Evolutionary conservation across 768 basidiomycete genomes (phyloP), one percentile per base, ranked within the genome.

Genomic region (Scleroderma bovista): DNA sequence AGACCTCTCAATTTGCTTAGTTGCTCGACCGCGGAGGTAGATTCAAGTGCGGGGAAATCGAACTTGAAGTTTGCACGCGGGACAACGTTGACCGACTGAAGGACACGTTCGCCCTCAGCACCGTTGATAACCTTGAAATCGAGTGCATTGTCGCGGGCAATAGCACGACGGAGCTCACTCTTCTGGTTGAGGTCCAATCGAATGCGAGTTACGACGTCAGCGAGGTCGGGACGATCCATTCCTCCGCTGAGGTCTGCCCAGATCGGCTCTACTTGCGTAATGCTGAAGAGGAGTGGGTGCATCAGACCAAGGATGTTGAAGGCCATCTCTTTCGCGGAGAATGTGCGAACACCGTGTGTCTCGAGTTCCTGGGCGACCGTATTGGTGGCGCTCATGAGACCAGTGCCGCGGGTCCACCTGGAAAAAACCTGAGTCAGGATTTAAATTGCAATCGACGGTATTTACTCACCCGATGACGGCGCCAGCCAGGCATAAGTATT

Each of bases 321-420:
- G 1, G 96, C 94, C 96, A 98, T 99, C 72, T 99, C 96, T 74
- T 98, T 98, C 24, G 96, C 88, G 1, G 95, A 98, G 81, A 98
- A 99, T 2, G 96, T 99, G 57, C 96, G 83, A 51, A 96, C 91
- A 53, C 96, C 96, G 54, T 87, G 79, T 51, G 83, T 78, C 72
- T 99, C 96, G 38, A 99, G 78, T 47, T 93, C 92, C 51, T 94
- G 89, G 23, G 96, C 93, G 46, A 97, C 86, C 38, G 87, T 90
- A 72, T 94, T 94, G 39, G 92, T 94, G 3, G 93, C 87, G 50
- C 80, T 86, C 96, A 99, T 98, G 45, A 99, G 73, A 51, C 95
- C 94, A 10, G 96, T 99, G 29, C 96, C 96, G 54, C 96, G 91
- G 41, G 94, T 97, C 95, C 94, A 99, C 31, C 90, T 92, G 53